A percentile compares a stretch with the other conserved stretches of the same genome.
Evolutionary conservation across 768 basidiomycete species (phyloP).

Genomic region (Infundibulicybe gibba): DNA sequence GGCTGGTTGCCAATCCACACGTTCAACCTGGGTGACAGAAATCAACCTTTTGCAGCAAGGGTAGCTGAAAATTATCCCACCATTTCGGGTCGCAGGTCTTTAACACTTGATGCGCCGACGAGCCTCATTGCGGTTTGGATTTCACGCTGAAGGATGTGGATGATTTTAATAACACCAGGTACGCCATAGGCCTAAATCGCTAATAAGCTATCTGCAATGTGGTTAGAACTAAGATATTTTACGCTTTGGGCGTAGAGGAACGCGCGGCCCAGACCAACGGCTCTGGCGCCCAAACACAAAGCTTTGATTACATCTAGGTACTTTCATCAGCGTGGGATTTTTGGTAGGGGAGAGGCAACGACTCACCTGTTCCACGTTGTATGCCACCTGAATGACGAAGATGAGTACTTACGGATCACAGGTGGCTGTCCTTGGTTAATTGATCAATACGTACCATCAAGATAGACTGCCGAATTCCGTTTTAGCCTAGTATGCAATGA

Average conservation of each 20-base stretch:
- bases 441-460: constrained; percentile 58
- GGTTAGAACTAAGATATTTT: constrained; percentile 15
- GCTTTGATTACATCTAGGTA: constrained; percentile 80
- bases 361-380: constrained; percentile 70
- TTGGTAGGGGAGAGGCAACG: neutral
- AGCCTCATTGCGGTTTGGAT: constrained; percentile 75
- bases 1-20: constrained; percentile 64
- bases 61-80: constrained; percentile 35
- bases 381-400: constrained; percentile 43
- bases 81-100: constrained; percentile 72
- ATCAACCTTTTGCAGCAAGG: neutral
- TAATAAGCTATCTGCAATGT: constrained; percentile 1
- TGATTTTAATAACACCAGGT: constrained; percentile 61
- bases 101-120: constrained; percentile 62
- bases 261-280: constrained; percentile 81
- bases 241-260: constrained; percentile 88
- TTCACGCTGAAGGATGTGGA: constrained; percentile 72
- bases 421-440: too few relatives aligned
- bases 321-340: neutral
- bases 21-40: constrained; percentile 43
- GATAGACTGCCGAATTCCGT: constrained; percentile 53
- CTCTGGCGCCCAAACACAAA: constrained; percentile 82
- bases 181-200: constrained; percentile 66
- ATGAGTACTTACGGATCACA: neutral
- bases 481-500: neutral